Evolutionary conservation across 176 grass and related monocot species (phyloP), one percentile per base, ranked within the genome.

Genomic region (Ensete glaucum): DNA sequence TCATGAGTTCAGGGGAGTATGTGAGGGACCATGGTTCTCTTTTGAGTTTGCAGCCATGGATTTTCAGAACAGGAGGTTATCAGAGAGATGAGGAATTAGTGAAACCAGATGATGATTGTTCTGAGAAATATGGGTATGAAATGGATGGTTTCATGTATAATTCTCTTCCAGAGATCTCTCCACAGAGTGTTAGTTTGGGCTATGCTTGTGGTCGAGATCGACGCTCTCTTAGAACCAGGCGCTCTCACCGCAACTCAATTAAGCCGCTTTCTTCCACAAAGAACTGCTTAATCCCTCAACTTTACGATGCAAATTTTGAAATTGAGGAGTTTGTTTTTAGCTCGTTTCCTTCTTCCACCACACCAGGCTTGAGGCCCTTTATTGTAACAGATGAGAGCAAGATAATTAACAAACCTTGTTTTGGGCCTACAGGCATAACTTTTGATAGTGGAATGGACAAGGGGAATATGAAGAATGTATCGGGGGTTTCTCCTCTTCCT

Each of bases 41-140:
- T 85, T 83, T 98, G 82, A 98, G 95, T 73, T 82, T 98, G 67
- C 95, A 98, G 59, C 95, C 95, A 50, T 98, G 95, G 95, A 87
- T 98, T 79, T 98, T 98, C 72, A 91, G 53, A 86, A 91, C 75
- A 64, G 85, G 76, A 13, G 67, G 59, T 29, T 49, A 60, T 13
- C 82, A 76, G 19, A 85, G 72, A 50, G 69, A 55, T 52, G 80
- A 83, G 54, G 79, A 96, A 66, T 77, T 13, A 50, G 11, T 64
- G 54, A 54, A 76, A 50, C 21, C 64, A 60, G 58, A 62, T 83
- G 79, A 74, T 8, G 52, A 50, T 13, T 75, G 34, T 49, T 56
- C 49, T 54, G 80, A 70, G 66, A 69, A 73, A 85, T 78, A 53
- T 51, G 83, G 74, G 56, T 77, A 82, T 75, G 66, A 79, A 82